Evolutionary conservation across 768 basidiomycete species (phyloP), one percentile per base, ranked within the genome.

Genomic region (Lactarius trivialis): DNA sequence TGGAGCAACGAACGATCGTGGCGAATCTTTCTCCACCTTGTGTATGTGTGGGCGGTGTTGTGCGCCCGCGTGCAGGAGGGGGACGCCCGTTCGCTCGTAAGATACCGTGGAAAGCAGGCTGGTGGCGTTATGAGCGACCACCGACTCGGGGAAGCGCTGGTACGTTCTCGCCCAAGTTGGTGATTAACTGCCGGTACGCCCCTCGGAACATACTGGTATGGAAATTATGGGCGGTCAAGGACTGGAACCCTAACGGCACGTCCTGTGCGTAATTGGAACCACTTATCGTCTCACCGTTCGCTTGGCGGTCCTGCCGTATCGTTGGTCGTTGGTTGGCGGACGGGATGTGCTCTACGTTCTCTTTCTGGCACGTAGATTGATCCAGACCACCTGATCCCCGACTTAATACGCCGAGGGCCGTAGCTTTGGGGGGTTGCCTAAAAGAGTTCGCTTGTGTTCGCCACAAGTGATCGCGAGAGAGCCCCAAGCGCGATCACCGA

Each of bases 111-210:
- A 37, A 51, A 30, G 17, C 30, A 34, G 49, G 49, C 33, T 45
- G 43, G 53, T 55, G 52, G 60, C 60, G 60, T 48, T 55, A 51
- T 41, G 39, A 55, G 9, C 17, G 45, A 39, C 15, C 26, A 50
- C 45, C 21, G 6, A 14, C 4, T 15, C 12, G 51, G 50, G 50
- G 51, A 43, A 36, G 33, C 21, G 52, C 28, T 48, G 60, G 61
- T 63, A 63, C 61, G 61, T 63, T 58, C 61, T 63, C 56, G 33
- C 61, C 56, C 15, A 58, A 58, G 58, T 24, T 43, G 50, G 60
- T 5, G 2, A 61, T 57, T 3, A 28, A 15, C 50, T 41, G 48
- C 55, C 30, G 26, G 55, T 34, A 56, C 51, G 55, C 36, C 37
- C 39, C 32, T 43, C 37, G 49, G 49, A 61, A 41, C n/a, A 7